Evolutionary conservation across 108 stramenopile genomes (phyloP), one percentile per base, ranked within the genome.

Genomic region (Poteriospumella lacustris): DNA sequence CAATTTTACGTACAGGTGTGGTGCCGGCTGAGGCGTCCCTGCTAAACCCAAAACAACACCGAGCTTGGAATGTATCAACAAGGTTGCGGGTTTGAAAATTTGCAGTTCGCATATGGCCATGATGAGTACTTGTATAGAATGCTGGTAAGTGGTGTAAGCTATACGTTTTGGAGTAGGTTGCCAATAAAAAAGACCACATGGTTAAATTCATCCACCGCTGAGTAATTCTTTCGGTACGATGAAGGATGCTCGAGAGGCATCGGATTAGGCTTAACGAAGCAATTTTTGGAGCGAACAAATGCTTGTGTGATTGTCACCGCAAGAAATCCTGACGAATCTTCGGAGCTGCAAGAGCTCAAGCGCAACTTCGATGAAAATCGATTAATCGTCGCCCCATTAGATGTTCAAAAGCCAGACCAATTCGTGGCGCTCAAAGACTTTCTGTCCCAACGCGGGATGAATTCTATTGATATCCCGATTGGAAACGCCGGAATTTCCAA

Each of bases 101-200:
- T 90, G 2, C 81, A 75, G 67, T 89, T 88, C 76, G 89, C 91
- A 0, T 91, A 89, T 85, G 91, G 91, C 2, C 91, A 91, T 44
- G 91, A 90, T 68, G 91, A 90, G 68, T 91, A 91, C 82, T 88
- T 91, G 89, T 91, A 89, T 60, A 78, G 89, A n/a, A 91, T 91
- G 91, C 79, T 90, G 29, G 86, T 89, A n/a, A n/a, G n/a, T n/a
- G n/a, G n/a, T n/a, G n/a, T n/a, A n/a, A 24, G 52, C 19, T 56
- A 24, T 56, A 24, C 24, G 19, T n/a, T n/a, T n/a, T n/a, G n/a
- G n/a, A n/a, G n/a, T n/a, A n/a, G n/a, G n/a, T n/a, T 33, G 89
- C 90, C 33, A 91, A 91, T 68, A 69, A 82, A n/a, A n/a, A n/a
- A n/a, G n/a, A n/a, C n/a, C n/a, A n/a, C n/a, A n/a, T n/a, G n/a